A percentile compares a stretch with the other conserved stretches of the same genome.
phyloP scores from a whole-genome alignment of 2,329 filamentous ascomycete genomes.

The Colletotrichum sidae region DNA sequence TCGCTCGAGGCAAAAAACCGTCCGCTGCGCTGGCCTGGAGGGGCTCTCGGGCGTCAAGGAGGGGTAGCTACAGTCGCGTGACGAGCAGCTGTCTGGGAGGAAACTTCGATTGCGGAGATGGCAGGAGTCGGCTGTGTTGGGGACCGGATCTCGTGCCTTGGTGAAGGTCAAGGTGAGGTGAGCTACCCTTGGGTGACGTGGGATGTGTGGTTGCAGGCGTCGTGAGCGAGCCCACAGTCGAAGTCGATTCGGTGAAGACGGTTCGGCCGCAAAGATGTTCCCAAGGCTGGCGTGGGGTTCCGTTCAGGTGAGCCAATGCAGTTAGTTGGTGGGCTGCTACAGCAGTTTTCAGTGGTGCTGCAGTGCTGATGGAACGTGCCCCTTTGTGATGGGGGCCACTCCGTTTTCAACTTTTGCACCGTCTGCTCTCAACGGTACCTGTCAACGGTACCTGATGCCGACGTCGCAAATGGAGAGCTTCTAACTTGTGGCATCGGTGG shows the following conservation, averaged over 20 bases:
- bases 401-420: too few relatives aligned
- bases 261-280: slow-evolving; percentile 32
- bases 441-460: too few relatives aligned
- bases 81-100: background rate
- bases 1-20: slow-evolving; percentile 22
- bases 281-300: slow-evolving; percentile 3
- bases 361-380: too few relatives aligned
- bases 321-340: too few relatives aligned
- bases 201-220: slow-evolving; percentile 14
- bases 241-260: slow-evolving; percentile 22
- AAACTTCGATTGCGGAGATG: background rate
- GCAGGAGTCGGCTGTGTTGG: slow-evolving; percentile 29
- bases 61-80: slow-evolving; percentile 31
- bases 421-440: too few relatives aligned
- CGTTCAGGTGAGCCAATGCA: too few relatives aligned
- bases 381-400: too few relatives aligned
- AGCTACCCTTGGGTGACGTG: slow-evolving; percentile 11
- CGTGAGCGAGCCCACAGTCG: slow-evolving; percentile 32
- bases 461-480: too few relatives aligned
- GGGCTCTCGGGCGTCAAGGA: slow-evolving; percentile 28
- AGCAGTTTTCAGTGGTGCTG: too few relatives aligned
- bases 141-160: slow-evolving; percentile 35
- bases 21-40: slow-evolving; percentile 19
- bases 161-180: background rate
- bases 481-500: too few relatives aligned